These are phyloP conservation scores for Cordyceps pruinosa DNA, from an alignment of 2,329 filamentous ascomycete genomes.

Conservation along the genomic window DNA sequence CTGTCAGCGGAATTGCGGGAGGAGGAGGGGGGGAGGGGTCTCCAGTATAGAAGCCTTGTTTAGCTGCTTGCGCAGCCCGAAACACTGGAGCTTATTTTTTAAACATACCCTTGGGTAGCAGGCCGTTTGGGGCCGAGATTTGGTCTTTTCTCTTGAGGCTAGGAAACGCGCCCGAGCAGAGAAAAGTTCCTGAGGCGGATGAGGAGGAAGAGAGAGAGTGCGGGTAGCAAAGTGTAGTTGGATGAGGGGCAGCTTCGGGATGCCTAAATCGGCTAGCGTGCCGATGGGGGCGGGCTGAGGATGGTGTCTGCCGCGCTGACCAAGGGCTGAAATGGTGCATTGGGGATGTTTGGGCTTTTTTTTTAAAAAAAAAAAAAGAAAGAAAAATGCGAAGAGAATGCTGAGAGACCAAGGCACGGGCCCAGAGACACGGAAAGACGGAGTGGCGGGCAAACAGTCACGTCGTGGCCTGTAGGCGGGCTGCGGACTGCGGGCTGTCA, in stretches of 20 bases:
- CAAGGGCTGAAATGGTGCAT: too few relatives aligned
- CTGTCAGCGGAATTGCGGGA: neutral
- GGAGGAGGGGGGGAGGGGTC: neutral
- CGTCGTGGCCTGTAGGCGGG: too few relatives aligned
- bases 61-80: slow-evolving; percentile 8
- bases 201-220: neutral
- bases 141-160: neutral
- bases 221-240: neutral
- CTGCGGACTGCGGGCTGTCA: too few relatives aligned
- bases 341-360: too few relatives aligned
- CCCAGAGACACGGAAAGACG: too few relatives aligned
- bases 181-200: neutral
- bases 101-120: slow-evolving; percentile 4
- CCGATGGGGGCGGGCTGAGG: neutral
- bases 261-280: neutral
- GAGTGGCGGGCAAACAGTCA: too few relatives aligned
- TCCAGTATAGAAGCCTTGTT: slow-evolving; percentile 1
- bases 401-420: too few relatives aligned
- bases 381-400: too few relatives aligned
- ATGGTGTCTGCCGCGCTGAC: neutral
- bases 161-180: neutral
- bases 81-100: neutral
- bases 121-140: slow-evolving; percentile 3
- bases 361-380: neutral
- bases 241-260: neutral